phyloP scores from a whole-genome alignment of 768 basidiomycete species.

The Clitopilus hobsonii region DNA sequence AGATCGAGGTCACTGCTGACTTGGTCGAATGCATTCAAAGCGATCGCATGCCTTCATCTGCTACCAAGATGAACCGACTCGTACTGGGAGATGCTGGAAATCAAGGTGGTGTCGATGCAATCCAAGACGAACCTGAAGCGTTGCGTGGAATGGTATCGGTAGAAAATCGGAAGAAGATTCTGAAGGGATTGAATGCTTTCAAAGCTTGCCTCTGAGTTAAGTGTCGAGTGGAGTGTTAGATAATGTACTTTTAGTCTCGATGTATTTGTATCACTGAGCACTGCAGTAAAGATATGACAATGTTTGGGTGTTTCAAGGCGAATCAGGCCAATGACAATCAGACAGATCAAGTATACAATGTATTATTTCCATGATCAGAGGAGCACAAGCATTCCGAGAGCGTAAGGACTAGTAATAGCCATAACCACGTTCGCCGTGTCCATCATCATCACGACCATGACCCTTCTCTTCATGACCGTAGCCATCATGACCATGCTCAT shows the following conservation, averaged over 20 bases:
- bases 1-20: slow-evolving; percentile 10
- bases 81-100: slow-evolving; percentile 2
- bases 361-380: neutral
- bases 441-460: neutral
- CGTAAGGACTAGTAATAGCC: neutral
- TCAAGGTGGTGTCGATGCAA: neutral
- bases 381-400: too few species aligned
- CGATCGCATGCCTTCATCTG: slow-evolving; percentile 8
- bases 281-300: too few species aligned
- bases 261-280: neutral
- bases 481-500: neutral
- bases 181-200: slow-evolving; percentile 13
- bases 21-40: slow-evolving; percentile 16
- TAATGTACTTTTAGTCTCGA: neutral
- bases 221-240: neutral
- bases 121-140: slow-evolving; percentile 7
- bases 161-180: slow-evolving; percentile 8
- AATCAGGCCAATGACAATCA: neutral
- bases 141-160: slow-evolving; percentile 1
- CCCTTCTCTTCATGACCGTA: neutral
- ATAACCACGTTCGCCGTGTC: neutral
- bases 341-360: neutral
- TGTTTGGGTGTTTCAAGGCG: neutral
- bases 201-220: slow-evolving; percentile 11
- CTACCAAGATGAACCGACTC: slow-evolving; percentile 5